These are phyloP conservation scores for Viola pubescens DNA, from an alignment of 441 rosid species.

Conservation along the genomic window DNA sequence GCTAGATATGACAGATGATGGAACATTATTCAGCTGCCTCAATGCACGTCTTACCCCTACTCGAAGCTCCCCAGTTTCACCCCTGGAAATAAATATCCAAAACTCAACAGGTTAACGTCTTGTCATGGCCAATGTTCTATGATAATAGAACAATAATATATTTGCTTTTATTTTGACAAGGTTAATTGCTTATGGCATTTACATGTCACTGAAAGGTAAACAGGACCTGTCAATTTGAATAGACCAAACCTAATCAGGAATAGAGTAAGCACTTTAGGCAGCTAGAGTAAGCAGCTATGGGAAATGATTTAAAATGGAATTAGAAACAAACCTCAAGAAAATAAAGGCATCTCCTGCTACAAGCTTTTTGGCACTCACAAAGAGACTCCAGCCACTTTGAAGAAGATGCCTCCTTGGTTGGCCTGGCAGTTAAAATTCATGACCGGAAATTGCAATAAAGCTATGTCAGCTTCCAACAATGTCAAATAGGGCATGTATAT, in stretches of 20 bases:
- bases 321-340: slow-evolving; percentile 58
- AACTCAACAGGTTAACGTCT: no score
- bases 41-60: slow-evolving; percentile 74
- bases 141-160: no score
- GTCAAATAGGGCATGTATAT: no score
- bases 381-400: slow-evolving; percentile 92
- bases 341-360: slow-evolving; percentile 91
- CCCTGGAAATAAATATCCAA: slow-evolving; percentile 28
- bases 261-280: slow-evolving; percentile 1
- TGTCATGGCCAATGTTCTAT: no score
- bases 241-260: background rate
- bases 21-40: slow-evolving; percentile 69
- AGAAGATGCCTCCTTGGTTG: slow-evolving; percentile 98
- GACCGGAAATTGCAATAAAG: background rate
- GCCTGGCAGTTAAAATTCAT: slow-evolving; percentile 37
- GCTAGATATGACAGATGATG: slow-evolving; percentile 48
- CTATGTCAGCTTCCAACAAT: no score
- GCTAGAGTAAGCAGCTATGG: background rate
- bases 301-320: background rate
- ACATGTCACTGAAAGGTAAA: no score
- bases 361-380: slow-evolving; percentile 85
- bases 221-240: background rate
- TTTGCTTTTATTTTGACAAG: no score
- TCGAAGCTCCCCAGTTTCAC: slow-evolving; percentile 73
- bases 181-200: no score